These are phyloP conservation scores for Aureobasidium zeae DNA, from an alignment of 2,329 filamentous ascomycete species.

Conservation along the genomic window DNA sequence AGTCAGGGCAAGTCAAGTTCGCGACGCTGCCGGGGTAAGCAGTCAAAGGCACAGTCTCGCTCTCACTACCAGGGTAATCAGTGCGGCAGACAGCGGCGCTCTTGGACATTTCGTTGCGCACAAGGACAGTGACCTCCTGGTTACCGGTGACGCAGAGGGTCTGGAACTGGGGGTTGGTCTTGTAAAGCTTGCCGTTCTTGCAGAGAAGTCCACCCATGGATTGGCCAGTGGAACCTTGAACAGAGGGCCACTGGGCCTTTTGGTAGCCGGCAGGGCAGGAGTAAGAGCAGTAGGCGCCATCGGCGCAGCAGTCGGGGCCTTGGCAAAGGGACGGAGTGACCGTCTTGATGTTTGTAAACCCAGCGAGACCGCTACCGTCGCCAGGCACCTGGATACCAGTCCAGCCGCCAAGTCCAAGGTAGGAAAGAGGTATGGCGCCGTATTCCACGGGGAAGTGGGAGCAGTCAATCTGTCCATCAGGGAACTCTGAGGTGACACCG, in stretches of 20 bases:
- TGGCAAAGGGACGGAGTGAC: constrained; percentile 53
- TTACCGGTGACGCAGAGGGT: constrained; percentile 68
- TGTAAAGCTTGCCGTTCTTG: constrained; percentile 64
- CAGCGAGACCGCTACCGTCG: constrained; percentile 19
- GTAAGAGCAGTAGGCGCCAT: constrained; percentile 76
- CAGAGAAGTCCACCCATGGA: constrained; percentile 85
- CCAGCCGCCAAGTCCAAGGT: constrained; percentile 65
- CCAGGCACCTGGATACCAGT: constrained; percentile 58
- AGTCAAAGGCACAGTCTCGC: constrained; percentile 70
- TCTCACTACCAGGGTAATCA: constrained; percentile 89
- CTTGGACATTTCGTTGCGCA: constrained; percentile 63
- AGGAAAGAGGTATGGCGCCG: constrained; percentile 62
- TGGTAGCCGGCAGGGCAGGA: constrained; percentile 85
- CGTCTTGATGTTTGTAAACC: constrained; percentile 48
- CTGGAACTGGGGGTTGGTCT: constrained; percentile 58
- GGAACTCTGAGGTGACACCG: constrained; percentile 62
- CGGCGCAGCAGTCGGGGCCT: constrained; percentile 50
- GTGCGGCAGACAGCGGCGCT: constrained; percentile 78
- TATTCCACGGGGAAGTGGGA: constrained; percentile 67
- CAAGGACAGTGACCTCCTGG: constrained; percentile 52
- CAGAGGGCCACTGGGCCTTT: constrained; percentile 78
- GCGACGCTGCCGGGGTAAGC: constrained; percentile 49
- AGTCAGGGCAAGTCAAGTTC: constrained; percentile 66
- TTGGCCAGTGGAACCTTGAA: constrained; percentile 70
- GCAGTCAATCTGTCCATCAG: constrained; percentile 64